Percentiles rank a stretch among this genome's conserved stretches.
Conservation (phyloP, 2,329 filamentous ascomycete species). For the Sporothrix inflata region DNA sequence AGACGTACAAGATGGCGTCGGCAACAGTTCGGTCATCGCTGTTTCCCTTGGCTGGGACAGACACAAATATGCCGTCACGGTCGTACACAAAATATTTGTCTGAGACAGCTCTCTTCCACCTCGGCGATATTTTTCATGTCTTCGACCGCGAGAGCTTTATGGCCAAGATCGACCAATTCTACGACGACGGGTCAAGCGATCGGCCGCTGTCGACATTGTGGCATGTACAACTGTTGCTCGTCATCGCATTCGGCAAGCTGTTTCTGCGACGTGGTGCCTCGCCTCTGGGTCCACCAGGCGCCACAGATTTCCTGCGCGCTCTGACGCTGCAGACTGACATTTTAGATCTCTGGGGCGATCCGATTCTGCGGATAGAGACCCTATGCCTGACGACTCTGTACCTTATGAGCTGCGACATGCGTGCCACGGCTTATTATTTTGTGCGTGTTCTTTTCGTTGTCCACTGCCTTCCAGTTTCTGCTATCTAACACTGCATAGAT, state of each 20-base stretch:
- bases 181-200: background rate
- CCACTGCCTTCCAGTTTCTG: background rate
- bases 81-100: background rate
- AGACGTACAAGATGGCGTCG: background rate
- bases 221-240: background rate
- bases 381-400: background rate
- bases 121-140: conserved; percentile 7
- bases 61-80: background rate
- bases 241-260: conserved; percentile 10
- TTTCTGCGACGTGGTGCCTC: conserved; percentile 7
- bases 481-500: background rate
- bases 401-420: background rate
- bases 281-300: background rate
- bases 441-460: background rate
- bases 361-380: background rate
- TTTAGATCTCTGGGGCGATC: background rate
- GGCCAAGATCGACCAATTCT: background rate
- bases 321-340: background rate
- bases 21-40: background rate
- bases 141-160: background rate
- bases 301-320: background rate
- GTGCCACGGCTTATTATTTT: background rate
- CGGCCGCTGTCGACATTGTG: background rate
- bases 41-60: background rate
- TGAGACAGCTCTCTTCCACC: background rate